Base-by-base conservation (phyloP, 106 monocot species). In the Dendrobium officinale region DNA sequence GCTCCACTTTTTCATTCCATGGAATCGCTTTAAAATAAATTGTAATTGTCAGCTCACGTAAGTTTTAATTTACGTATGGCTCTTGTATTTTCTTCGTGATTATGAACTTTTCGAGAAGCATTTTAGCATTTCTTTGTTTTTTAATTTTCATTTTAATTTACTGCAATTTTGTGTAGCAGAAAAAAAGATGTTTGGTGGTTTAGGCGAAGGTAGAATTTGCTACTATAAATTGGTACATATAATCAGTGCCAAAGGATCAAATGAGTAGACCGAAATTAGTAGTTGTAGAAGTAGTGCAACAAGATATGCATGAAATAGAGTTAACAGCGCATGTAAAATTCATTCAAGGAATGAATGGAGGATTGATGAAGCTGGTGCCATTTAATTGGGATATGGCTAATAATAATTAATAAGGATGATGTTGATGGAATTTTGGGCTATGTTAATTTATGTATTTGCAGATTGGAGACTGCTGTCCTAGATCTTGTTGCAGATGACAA, bases 401-500 rank as follows among this genome's bases (percentile, higher is more conserved):
- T 17, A 58, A 58, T 58, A 58, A 58, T 18, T 58, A 58, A 58
- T 18, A n/a, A 58, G 9, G 54, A 10, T 54, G 54, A 19, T 58
- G 58, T 19, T 58, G 58, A 58, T 58, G 58, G 17, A 58, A 58
- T 58, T 58, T 58, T 37, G 15, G 2, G 20, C 11, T 58, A 4
- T 13, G 4, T 0, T 58, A 27, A 24, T 68, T 51, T 70, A 42
- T 31, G 43, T 16, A 44, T 75, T 78, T 85, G 77, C 86, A 99
- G 98, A 90, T 85, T 95, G 77, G 95, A 99, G 18, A 78, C 88
- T 79, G 98, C 98, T 80, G 98, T 99, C 72, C 89, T 95, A 80
- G 98, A 99, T 85, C 85, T 99, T 55, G 93, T 99, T 77, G 93
- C 92, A 66, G 98, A 99, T 87, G 98, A 99, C 78, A 85, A 84